A percentile compares a stretch with the other conserved stretches of the same genome.
These are phyloP conservation scores for Rosa chinensis DNA, from an alignment of 306 rosid genomes.

Conservation along the genomic window DNA sequence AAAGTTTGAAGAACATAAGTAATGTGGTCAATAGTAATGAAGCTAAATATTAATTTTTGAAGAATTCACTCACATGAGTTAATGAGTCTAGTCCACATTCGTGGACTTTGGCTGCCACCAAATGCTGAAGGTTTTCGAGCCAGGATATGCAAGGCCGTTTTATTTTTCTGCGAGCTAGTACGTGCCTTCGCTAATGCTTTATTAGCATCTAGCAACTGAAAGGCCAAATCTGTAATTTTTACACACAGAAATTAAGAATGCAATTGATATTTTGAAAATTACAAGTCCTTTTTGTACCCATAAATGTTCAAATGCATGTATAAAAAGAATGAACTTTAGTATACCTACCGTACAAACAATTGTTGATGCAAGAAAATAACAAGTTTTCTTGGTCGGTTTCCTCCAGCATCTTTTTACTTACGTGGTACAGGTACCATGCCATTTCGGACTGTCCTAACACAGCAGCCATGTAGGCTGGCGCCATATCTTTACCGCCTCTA, in stretches of 20 bases:
- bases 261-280: too few relatives aligned
- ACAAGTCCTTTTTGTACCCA: too few relatives aligned
- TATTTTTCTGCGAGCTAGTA: not conserved
- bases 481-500: too few relatives aligned
- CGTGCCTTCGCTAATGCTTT: not conserved
- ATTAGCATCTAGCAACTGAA: not conserved
- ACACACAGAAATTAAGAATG: not conserved
- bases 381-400: too few relatives aligned
- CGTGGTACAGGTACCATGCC: not conserved
- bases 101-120: not conserved
- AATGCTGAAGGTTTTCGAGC: conserved; percentile 18
- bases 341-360: too few relatives aligned
- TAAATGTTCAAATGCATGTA: too few relatives aligned
- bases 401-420: not conserved
- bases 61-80: not conserved
- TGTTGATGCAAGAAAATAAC: too few relatives aligned
- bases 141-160: conserved; percentile 25
- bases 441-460: too few relatives aligned
- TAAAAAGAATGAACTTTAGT: too few relatives aligned
- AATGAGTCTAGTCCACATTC: conserved; percentile 3
- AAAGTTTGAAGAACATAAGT: not conserved
- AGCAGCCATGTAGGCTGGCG: too few relatives aligned
- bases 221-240: conserved; percentile 18
- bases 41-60: too few relatives aligned
- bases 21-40: not conserved